Evolutionary conservation across 129 eudicot genomes (phyloP).

Genomic region (Chrysanthemum seticuspe): DNA sequence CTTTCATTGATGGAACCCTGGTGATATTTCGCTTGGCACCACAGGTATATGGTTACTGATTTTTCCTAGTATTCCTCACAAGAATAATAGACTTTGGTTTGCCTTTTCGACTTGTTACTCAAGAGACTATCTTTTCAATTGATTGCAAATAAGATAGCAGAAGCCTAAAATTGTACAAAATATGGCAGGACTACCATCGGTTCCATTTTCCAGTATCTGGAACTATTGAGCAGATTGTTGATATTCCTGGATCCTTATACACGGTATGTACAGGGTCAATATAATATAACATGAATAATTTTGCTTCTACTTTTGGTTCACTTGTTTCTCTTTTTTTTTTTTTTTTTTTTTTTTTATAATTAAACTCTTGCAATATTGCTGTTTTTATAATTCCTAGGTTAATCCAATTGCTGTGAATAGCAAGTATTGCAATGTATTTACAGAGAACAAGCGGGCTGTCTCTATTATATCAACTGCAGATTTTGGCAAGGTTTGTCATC

Average conservation of each 20-base stretch:
- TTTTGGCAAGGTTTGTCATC: slow-evolving; percentile 83
- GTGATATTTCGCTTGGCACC: slow-evolving; percentile 99
- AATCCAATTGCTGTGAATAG: slow-evolving; percentile 99
- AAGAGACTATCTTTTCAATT: background rate
- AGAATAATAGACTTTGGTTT: slow-evolving; percentile 5
- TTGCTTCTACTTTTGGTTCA: background rate
- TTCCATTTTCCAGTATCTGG: slow-evolving; percentile 97
- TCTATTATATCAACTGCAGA: slow-evolving; percentile 73
- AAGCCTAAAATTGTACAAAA: slow-evolving; percentile 16
- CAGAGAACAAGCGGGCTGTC: slow-evolving; percentile 89
- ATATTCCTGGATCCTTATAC: slow-evolving; percentile 87
- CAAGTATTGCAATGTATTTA: slow-evolving; percentile 91
- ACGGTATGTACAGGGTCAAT: slow-evolving; percentile 48
- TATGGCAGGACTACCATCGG: slow-evolving; percentile 92
- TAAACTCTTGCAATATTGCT: slow-evolving; percentile 2
- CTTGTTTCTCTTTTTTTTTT: background rate
- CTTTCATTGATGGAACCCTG: slow-evolving; percentile 71
- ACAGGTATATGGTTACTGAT: slow-evolving; percentile 52
- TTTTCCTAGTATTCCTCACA: slow-evolving; percentile 13
- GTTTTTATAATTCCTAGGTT: slow-evolving; percentile 47
- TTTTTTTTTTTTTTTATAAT: background rate
- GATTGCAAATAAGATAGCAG: background rate
- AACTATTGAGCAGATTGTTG: slow-evolving; percentile 66
- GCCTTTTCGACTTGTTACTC: background rate
- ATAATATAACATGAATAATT: background rate